Conservation (phyloP, 179 eudicot genomes). For the Heliamphora pulchella region DNA sequence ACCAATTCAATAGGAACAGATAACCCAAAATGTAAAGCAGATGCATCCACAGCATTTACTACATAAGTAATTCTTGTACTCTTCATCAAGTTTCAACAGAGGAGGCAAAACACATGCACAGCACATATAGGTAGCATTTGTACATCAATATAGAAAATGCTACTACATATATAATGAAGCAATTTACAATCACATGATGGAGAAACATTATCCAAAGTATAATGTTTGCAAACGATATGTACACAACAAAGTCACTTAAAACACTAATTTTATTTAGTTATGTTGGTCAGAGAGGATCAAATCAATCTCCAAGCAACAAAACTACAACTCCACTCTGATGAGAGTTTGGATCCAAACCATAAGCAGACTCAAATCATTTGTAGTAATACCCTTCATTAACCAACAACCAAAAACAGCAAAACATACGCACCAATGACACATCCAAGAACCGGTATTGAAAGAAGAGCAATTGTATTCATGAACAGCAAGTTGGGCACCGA, state of each 20-base stretch:
- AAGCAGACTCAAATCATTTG: background rate
- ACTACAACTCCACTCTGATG: background rate
- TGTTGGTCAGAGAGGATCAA: conserved; percentile 9
- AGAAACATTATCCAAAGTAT: conserved; percentile 11
- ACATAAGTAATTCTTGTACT: background rate
- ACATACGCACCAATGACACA: conserved; percentile 14
- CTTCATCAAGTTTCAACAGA: background rate
- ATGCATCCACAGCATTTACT: background rate
- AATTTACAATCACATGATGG: conserved; percentile 17
- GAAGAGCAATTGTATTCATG: conserved; percentile 18
- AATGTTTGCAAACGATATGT: background rate
- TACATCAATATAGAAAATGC: background rate
- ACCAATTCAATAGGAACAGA: background rate
- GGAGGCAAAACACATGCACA: conserved; percentile 8
- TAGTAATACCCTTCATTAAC: background rate
- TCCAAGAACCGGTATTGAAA: background rate
- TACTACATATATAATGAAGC: conserved; percentile 4
- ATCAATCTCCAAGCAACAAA: conserved; percentile 1
- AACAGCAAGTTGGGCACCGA: conserved; percentile 64
- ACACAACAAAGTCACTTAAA: background rate
- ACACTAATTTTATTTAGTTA: background rate
- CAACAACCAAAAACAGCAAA: conserved; percentile 7
- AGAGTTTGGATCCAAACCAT: conserved; percentile 7
- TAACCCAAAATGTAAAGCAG: background rate
- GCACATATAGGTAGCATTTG: background rate